These are phyloP conservation scores for Candida pini DNA, from an alignment of 805 yeast genomes.

Conservation along the genomic window DNA sequence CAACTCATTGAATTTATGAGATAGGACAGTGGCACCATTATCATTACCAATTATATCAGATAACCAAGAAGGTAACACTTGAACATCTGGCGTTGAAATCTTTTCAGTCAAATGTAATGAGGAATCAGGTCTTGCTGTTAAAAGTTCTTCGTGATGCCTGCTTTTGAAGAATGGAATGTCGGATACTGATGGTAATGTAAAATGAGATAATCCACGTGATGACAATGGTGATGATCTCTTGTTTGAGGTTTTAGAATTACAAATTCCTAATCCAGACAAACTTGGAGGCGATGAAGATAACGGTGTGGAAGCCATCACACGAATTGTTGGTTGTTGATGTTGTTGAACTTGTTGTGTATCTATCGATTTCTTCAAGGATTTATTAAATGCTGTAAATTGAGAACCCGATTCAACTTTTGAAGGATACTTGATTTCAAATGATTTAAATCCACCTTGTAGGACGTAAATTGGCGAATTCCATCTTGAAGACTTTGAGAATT, in stretches of 20 bases:
- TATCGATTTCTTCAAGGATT: constrained; percentile 13
- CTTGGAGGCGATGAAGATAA: constrained; percentile 18
- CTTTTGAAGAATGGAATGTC: constrained; percentile 40
- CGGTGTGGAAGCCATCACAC: constrained; percentile 13
- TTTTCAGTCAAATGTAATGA: constrained; percentile 21
- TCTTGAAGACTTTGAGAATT: constrained; percentile 35
- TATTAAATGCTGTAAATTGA: constrained; percentile 11
- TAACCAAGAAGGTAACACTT: constrained; percentile 53
- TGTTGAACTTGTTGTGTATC: constrained; percentile 7
- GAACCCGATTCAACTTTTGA: constrained; percentile 23
- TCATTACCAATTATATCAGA: constrained; percentile 29
- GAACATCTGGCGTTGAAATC: constrained; percentile 15
- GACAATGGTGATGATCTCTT: constrained; percentile 12
- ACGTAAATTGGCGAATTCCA: constrained; percentile 39
- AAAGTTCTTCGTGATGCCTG: constrained; percentile 49
- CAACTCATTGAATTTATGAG: constrained; percentile 55
- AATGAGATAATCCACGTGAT: constrained; percentile 43
- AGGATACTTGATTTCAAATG: constrained; percentile 28
- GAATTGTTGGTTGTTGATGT: constrained; percentile 10
- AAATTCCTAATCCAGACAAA: constrained; percentile 2
- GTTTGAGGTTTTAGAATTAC: constrained; percentile 6
- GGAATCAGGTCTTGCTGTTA: constrained; percentile 22
- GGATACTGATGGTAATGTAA: constrained; percentile 43
- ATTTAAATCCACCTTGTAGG: constrained; percentile 36
- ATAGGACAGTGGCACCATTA: constrained; percentile 33